Conservation (phyloP, 257 asterid genomes). For the Ilex asprella region DNA sequence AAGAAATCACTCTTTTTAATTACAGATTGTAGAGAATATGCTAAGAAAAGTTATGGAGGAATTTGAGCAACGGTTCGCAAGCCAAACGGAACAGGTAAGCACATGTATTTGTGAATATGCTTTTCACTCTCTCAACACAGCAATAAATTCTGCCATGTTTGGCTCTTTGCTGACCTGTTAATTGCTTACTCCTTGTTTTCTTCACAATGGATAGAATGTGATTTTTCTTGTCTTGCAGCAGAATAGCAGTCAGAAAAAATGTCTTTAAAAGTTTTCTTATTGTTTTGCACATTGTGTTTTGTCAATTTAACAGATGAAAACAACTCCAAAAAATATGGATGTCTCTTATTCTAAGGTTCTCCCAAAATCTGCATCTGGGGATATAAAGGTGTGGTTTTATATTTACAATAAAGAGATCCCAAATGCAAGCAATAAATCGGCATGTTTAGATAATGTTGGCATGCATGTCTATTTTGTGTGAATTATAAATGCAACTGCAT, state of each 20-base stretch:
- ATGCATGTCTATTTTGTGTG: conserved; percentile 11
- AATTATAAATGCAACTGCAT: conserved; percentile 1
- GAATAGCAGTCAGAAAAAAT: not conserved
- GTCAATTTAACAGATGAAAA: conserved; percentile 21
- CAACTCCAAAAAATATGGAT: conserved; percentile 17
- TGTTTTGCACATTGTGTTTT: conserved; percentile 3
- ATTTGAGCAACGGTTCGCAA: conserved; percentile 46
- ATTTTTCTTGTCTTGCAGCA: not conserved
- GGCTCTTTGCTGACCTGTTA: not conserved
- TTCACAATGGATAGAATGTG: too few species aligned
- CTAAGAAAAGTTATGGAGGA: conserved; percentile 68
- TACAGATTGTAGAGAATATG: conserved; percentile 75
- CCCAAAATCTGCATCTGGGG: conserved; percentile 12
- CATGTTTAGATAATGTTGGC: not conserved
- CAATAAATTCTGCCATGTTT: not conserved
- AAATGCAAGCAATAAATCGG: not conserved
- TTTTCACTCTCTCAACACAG: too few species aligned
- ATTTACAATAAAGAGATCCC: not conserved
- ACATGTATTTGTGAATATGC: not conserved
- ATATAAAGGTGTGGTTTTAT: conserved; percentile 26
- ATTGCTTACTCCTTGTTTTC: too few species aligned
- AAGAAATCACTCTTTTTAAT: conserved; percentile 12
- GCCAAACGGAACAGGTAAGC: conserved; percentile 49
- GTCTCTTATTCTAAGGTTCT: conserved; percentile 18
- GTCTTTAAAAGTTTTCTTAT: conserved; percentile 6